Conservation (phyloP, 176 grass and related monocot genomes). For the Alloteropsis semialata region DNA sequence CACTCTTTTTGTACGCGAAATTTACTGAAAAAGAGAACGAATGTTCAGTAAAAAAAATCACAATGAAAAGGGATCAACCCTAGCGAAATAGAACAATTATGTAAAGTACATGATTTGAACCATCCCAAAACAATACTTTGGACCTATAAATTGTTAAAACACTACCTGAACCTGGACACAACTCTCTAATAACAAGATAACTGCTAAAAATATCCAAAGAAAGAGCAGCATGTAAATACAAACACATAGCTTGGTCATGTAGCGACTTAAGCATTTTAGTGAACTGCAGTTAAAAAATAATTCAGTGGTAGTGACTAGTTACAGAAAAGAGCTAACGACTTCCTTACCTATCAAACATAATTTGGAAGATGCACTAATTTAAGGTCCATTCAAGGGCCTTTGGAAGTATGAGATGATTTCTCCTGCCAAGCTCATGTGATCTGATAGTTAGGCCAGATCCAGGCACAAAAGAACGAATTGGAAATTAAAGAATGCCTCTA, state of each 20-base stretch:
- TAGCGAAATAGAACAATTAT: neutral
- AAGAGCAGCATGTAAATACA: conserved; percentile 4
- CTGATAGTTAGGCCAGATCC: conserved; percentile 67
- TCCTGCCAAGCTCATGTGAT: conserved; percentile 46
- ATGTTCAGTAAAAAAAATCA: conserved; percentile 4
- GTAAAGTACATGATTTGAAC: neutral
- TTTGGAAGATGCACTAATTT: conserved; percentile 99
- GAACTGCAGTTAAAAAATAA: neutral
- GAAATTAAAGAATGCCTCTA: conserved; percentile 89
- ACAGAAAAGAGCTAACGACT: conserved; percentile 6
- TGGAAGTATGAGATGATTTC: conserved; percentile 77
- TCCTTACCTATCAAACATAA: conserved; percentile 95
- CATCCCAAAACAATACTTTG: neutral
- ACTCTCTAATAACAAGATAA: no score
- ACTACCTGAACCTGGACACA: no score
- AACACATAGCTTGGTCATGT: neutral
- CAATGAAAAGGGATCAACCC: neutral
- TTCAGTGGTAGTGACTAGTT: neutral
- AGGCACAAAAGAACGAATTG: conserved; percentile 72
- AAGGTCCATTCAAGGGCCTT: conserved; percentile 98
- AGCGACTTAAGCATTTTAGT: neutral
- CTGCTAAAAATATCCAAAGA: neutral
- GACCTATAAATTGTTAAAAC: no score
- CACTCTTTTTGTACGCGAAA: conserved; percentile 89
- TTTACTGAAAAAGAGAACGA: conserved; percentile 67